Conservation (phyloP, 2,329 filamentous ascomycete genomes). For the Penicillium brasilianum region DNA sequence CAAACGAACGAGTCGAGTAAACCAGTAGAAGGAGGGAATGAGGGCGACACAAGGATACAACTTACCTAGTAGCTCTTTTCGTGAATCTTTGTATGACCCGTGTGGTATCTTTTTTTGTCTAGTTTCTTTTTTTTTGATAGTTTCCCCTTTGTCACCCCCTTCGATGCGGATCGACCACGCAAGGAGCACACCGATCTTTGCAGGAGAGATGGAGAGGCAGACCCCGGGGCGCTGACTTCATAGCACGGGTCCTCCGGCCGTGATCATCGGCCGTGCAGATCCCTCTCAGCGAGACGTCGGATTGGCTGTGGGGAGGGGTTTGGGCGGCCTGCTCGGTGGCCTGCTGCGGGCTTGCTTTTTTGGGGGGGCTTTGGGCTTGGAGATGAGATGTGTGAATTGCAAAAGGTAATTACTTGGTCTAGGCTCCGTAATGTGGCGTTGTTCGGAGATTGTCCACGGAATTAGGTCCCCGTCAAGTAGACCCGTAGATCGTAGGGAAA, state of each 20-base stretch:
- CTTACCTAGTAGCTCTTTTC: slow-evolving; percentile 4
- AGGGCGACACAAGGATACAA: slow-evolving; percentile 15
- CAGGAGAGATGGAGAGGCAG: slow-evolving; percentile 26
- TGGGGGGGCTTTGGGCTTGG: background rate
- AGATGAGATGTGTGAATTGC: background rate
- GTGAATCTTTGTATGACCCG: slow-evolving; percentile 20
- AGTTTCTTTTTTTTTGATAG: slow-evolving; percentile 1
- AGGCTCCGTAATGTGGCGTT: slow-evolving; percentile 23
- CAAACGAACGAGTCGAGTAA: slow-evolving; percentile 4
- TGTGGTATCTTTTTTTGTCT: slow-evolving; percentile 5
- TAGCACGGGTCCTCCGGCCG: slow-evolving; percentile 27
- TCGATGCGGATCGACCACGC: slow-evolving; percentile 18
- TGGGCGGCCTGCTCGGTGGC: slow-evolving; percentile 8
- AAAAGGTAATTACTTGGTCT: slow-evolving; percentile 4
- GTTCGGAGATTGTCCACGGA: background rate
- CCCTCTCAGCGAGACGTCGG: slow-evolving; percentile 14
- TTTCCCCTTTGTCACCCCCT: slow-evolving; percentile 7
- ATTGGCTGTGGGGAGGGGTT: slow-evolving; percentile 22
- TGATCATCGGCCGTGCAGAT: slow-evolving; percentile 33
- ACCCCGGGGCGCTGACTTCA: slow-evolving; percentile 31
- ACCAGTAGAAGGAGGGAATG: background rate
- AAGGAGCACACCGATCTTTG: slow-evolving; percentile 33
- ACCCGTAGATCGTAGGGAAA: background rate
- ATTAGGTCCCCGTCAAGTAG: background rate
- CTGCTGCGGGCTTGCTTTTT: background rate